Conservation (phyloP, 345 rosid species). For the Sonneratia alba region DNA sequence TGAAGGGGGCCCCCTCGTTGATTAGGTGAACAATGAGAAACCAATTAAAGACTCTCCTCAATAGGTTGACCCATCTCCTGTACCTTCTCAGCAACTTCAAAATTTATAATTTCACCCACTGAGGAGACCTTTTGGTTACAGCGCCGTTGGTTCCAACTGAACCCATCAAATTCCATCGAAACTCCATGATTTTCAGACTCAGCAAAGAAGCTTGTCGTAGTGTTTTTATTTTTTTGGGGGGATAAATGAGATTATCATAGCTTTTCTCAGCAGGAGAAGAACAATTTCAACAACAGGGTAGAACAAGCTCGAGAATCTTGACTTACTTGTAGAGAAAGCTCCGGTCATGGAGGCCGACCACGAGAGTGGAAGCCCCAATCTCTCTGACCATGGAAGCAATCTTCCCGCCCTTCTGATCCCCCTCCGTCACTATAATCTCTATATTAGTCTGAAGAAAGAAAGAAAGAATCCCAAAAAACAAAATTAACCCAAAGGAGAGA, state of each 20-base stretch:
- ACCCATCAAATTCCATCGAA: not conserved
- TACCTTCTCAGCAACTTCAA: not conserved
- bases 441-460: slow-evolving; percentile 44
- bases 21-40: slow-evolving; percentile 5
- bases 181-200: not conserved
- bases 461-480: not conserved
- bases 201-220: not conserved
- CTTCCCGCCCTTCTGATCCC: slow-evolving; percentile 59
- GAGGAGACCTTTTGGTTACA: not conserved
- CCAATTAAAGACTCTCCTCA: not conserved
- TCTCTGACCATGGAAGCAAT: slow-evolving; percentile 58
- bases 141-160: not conserved
- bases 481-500: not conserved
- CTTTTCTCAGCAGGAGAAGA: not conserved
- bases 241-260: too few species aligned
- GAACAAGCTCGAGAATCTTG: not conserved
- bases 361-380: slow-evolving; percentile 71
- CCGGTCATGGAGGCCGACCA: slow-evolving; percentile 77
- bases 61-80: not conserved
- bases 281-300: not conserved
- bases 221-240: too few species aligned
- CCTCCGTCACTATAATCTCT: slow-evolving; percentile 79
- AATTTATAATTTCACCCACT: not conserved
- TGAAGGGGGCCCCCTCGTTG: not conserved
- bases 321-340: slow-evolving; percentile 90